Conservation (phyloP, 441 rosid species). For the Geranium incanum region DNA sequence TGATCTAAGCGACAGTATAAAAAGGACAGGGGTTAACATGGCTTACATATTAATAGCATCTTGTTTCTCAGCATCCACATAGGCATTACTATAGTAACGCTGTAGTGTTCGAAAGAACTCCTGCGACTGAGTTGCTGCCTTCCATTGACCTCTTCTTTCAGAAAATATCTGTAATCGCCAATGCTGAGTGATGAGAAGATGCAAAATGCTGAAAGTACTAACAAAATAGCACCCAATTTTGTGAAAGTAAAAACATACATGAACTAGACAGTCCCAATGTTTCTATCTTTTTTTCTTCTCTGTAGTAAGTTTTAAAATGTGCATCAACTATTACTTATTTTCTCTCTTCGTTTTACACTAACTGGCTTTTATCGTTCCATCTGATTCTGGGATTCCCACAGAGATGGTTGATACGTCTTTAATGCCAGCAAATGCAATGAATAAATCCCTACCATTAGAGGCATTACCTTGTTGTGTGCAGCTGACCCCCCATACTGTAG, state of each 20-base stretch:
- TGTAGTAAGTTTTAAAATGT: background rate
- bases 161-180: slow-evolving; percentile 61
- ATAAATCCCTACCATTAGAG: background rate
- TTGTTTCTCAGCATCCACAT: slow-evolving; percentile 95
- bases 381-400: background rate
- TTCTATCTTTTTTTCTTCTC: background rate
- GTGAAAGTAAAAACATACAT: background rate
- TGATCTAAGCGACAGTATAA: background rate
- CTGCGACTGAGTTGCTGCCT: slow-evolving; percentile 98
- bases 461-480: slow-evolving; percentile 90
- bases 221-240: background rate
- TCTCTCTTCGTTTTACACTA: background rate
- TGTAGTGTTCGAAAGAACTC: slow-evolving; percentile 97
- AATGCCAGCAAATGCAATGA: background rate
- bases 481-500: slow-evolving; percentile 99
- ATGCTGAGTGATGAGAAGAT: slow-evolving; percentile 14
- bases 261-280: background rate
- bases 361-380: background rate
- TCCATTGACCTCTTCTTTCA: slow-evolving; percentile 98
- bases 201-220: background rate
- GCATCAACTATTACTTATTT: background rate
- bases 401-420: background rate
- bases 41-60: slow-evolving; percentile 91
- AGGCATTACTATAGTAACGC: slow-evolving; percentile 91
- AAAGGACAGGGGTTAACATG: background rate